Percentiles rank a stretch among this genome's conserved stretches.
phyloP scores from a whole-genome alignment of 306 rosid species.

The Medicago truncatula region DNA sequence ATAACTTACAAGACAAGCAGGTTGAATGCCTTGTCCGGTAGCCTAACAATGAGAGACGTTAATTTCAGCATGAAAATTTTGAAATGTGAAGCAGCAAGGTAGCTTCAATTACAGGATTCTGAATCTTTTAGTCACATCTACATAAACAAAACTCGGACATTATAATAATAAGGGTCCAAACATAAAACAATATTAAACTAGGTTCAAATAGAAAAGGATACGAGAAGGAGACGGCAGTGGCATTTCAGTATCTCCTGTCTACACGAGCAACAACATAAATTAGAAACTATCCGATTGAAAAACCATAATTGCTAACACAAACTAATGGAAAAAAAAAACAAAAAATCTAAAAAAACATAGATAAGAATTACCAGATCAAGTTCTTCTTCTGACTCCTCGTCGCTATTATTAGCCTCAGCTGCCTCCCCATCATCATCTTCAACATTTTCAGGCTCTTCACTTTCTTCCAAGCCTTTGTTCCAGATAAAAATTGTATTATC shows the following conservation, averaged over 20 bases:
- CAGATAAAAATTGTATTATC: conserved; percentile 28
- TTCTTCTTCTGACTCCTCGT: conserved; percentile 69
- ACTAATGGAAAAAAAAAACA: conserved; percentile 14
- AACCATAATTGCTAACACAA: conserved; percentile 4
- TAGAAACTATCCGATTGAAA: conserved; percentile 23
- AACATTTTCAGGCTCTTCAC: conserved; percentile 51
- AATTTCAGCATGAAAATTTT: background rate
- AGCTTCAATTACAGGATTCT: background rate
- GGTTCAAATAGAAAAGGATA: conserved; percentile 55
- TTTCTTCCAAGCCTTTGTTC: conserved; percentile 52
- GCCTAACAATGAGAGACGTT: background rate
- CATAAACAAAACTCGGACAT: background rate
- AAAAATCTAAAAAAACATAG: conserved; percentile 18
- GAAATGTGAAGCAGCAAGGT: conserved; percentile 7
- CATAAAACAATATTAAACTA: conserved; percentile 24
- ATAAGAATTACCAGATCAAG: conserved; percentile 58
- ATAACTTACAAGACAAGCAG: background rate
- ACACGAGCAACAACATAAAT: conserved; percentile 43
- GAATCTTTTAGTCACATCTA: background rate
- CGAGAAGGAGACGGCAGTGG: conserved; percentile 67
- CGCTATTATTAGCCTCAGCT: conserved; percentile 59
- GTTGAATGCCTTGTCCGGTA: background rate
- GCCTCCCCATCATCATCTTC: conserved; percentile 71
- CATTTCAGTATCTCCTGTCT: conserved; percentile 69
- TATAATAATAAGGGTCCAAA: conserved; percentile 25